A percentile compares a stretch with the other conserved stretches of the same genome.
Evolutionary conservation across 73 alveolate genomes (phyloP).

Genomic region (Halteria grandinella): DNA sequence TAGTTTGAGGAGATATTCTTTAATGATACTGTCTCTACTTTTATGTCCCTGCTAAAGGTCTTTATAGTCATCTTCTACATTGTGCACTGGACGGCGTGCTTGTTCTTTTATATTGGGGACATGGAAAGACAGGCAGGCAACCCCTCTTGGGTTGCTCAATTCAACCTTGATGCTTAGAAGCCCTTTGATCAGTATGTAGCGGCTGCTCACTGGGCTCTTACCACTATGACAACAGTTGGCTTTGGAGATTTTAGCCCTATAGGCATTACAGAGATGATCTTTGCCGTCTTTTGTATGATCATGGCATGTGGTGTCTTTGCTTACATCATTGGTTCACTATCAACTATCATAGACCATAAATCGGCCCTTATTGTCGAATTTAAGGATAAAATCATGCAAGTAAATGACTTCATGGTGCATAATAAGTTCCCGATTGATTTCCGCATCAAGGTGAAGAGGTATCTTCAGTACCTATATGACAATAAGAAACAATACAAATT

Average conservation of each 20-base stretch:
- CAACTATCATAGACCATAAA: constrained; percentile 38
- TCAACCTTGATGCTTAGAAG: not conserved
- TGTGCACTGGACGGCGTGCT: not conserved
- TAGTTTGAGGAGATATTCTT: no score
- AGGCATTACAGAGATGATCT: constrained; percentile 59
- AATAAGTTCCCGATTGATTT: not conserved
- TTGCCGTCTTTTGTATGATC: constrained; percentile 63
- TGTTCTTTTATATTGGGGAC: not conserved
- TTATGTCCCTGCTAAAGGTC: no score
- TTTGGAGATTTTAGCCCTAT: constrained; percentile 73
- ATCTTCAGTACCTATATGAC: not conserved
- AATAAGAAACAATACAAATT: constrained; percentile 6
- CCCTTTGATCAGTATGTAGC: constrained; percentile 55
- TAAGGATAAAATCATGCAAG: not conserved
- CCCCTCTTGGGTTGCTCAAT: not conserved
- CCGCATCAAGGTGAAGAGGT: not conserved
- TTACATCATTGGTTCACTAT: constrained; percentile 52
- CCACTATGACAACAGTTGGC: constrained; percentile 81
- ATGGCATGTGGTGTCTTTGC: constrained; percentile 80
- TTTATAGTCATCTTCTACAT: not conserved
- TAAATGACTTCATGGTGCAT: not conserved
- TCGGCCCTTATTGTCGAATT: constrained; percentile 61
- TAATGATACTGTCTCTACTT: no score
- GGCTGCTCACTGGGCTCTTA: constrained; percentile 75
- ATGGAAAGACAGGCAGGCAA: not conserved